Conservation (phyloP, 2,329 filamentous ascomycete species). For the Pyrenophora seminiperda region DNA sequence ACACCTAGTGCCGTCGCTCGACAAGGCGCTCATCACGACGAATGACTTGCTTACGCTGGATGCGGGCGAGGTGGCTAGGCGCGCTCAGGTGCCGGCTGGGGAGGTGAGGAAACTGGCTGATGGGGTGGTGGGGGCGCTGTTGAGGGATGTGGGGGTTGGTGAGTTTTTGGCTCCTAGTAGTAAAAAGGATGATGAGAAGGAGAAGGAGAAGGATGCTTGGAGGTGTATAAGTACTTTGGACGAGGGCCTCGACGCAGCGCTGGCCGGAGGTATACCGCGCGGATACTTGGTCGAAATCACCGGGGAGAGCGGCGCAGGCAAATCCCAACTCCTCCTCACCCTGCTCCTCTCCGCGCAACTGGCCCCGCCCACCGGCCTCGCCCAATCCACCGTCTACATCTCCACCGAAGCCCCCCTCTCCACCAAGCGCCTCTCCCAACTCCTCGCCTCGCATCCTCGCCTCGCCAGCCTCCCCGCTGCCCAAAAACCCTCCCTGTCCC, state of each 20-base stretch:
- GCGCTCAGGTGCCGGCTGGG: constrained; percentile 78
- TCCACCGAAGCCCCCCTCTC: constrained; percentile 88
- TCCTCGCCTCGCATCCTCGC: constrained; percentile 70
- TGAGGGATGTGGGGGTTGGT: too few relatives aligned
- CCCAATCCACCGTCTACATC: constrained; percentile 83
- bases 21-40: constrained; percentile 76
- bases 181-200: too few relatives aligned
- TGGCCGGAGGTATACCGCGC: constrained; percentile 79
- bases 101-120: constrained; percentile 77
- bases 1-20: constrained; percentile 77
- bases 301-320: constrained; percentile 90
- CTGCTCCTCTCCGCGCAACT: constrained; percentile 86
- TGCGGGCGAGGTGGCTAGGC: constrained; percentile 79
- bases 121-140: constrained; percentile 69
- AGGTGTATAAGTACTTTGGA: constrained; percentile 80
- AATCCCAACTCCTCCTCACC: constrained; percentile 89
- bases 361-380: constrained; percentile 71
- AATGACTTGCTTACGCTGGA: constrained; percentile 87
- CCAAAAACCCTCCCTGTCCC: constrained; percentile 68
- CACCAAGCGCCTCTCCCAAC: constrained; percentile 79
- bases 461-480: constrained; percentile 55
- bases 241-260: constrained; percentile 67
- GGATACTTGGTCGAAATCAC: constrained; percentile 87
- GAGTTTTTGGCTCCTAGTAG: constrained; percentile 24
- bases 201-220: constrained; percentile 51